phyloP scores from a whole-genome alignment of 2,329 filamentous ascomycete species.

The Ophiocordyceps camponoti-saundersi region DNA sequence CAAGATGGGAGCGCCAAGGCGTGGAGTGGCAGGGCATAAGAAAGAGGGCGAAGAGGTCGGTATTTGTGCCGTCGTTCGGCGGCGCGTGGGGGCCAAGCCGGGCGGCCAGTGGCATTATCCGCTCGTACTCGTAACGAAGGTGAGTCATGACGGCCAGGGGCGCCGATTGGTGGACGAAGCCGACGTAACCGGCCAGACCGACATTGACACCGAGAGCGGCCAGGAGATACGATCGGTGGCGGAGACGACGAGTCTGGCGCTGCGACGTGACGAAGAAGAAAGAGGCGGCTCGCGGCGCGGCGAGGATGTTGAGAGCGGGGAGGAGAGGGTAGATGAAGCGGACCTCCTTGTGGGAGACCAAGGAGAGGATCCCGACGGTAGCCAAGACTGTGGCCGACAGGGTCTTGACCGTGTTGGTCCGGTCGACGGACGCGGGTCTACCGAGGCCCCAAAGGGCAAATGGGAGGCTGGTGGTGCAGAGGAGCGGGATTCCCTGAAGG shows the following conservation, averaged over 20 bases:
- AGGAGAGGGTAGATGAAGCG: constrained; percentile 91
- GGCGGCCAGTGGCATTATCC: constrained; percentile 24
- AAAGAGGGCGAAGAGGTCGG: constrained; percentile 55
- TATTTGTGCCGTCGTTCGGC: constrained; percentile 7
- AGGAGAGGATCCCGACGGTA: constrained; percentile 47
- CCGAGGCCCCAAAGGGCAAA: constrained; percentile 54
- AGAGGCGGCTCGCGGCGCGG: constrained; percentile 45
- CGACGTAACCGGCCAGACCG: constrained; percentile 55
- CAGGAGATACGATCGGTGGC: constrained; percentile 38
- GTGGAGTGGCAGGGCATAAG: constrained; percentile 94
- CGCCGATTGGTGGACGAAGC: constrained; percentile 64
- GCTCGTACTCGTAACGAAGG: constrained; percentile 58
- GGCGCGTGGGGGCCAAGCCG: constrained; percentile 6
- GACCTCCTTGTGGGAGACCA: constrained; percentile 90
- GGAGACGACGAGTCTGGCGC: constrained; percentile 16
- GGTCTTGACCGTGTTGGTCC: constrained; percentile 17
- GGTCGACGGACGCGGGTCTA: constrained; percentile 20
- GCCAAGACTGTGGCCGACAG: constrained; percentile 41
- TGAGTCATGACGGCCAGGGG: constrained; percentile 58
- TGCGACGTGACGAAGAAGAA: constrained; percentile 38
- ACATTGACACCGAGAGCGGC: constrained; percentile 48
- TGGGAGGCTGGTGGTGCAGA: constrained; percentile 69
- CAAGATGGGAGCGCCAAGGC: constrained; percentile 79
- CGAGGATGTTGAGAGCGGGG: constrained; percentile 68
- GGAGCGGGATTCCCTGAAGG: constrained; percentile 72